Evolutionary conservation across 1,284 basidiomycete genomes (phyloP).

Genomic region (Amylostereum areolatum): DNA sequence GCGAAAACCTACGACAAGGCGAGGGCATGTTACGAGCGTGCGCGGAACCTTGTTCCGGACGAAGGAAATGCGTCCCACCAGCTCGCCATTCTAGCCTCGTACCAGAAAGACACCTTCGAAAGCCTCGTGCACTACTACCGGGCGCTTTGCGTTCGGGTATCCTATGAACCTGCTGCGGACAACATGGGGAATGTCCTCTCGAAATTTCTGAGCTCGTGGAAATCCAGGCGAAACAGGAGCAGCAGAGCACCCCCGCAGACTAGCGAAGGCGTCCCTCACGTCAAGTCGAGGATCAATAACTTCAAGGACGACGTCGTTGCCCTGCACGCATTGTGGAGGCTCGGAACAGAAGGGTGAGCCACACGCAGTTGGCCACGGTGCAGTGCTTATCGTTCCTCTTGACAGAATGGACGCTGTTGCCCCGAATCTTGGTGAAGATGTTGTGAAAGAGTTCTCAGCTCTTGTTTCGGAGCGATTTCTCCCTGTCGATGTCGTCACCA

Average conservation of each 20-base stretch:
- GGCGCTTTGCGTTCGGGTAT: conserved; percentile 80
- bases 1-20: conserved; percentile 70
- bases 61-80: conserved; percentile 91
- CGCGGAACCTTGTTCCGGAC: conserved; percentile 73
- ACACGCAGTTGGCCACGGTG: conserved; percentile 9
- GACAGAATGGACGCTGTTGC: conserved; percentile 38
- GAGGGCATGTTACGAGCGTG: conserved; percentile 79
- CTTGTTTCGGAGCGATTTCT: conserved; percentile 67
- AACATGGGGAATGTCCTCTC: conserved; percentile 75
- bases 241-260: conserved; percentile 14
- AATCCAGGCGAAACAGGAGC: conserved; percentile 28
- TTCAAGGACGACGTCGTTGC: conserved; percentile 72
- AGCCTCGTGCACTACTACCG: conserved; percentile 88
- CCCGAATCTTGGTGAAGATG: conserved; percentile 40
- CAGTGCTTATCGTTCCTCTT: conserved; percentile 6
- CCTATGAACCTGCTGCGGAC: conserved; percentile 83
- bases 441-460: conserved; percentile 46
- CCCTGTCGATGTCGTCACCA: conserved; percentile 72
- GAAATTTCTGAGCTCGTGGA: conserved; percentile 60
- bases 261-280: conserved; percentile 20
- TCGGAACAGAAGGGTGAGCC: conserved; percentile 54
- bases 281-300: conserved; percentile 39
- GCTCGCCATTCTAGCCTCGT: conserved; percentile 87
- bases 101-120: conserved; percentile 76
- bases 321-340: conserved; percentile 67